Evolutionary conservation across 139 green algal genomes (phyloP).

Genomic region (Auxenochlorella pyrenoidosa): DNA sequence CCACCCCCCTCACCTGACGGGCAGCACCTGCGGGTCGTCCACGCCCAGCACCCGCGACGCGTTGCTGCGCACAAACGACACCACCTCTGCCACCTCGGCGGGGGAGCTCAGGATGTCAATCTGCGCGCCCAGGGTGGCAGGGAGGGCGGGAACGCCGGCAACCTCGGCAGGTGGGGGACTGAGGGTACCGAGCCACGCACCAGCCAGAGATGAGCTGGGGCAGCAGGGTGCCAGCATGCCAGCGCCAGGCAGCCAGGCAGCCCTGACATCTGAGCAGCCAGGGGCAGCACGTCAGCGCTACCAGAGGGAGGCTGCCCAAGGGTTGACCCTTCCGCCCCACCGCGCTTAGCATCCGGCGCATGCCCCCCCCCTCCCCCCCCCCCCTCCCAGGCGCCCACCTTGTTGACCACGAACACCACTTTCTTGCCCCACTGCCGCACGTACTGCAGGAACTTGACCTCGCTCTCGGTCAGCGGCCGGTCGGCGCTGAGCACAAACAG

Average conservation of each 20-base stretch:
- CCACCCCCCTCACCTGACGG: conserved; percentile 58
- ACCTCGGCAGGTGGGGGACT: too few species aligned
- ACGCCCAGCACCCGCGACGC: conserved; percentile 72
- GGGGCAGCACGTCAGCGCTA: too few species aligned
- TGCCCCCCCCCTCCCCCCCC: neutral
- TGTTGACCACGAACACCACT: conserved; percentile 98
- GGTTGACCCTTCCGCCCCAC: too few species aligned
- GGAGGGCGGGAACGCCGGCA: neutral
- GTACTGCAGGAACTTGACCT: conserved; percentile 92
- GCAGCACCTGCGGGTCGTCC: conserved; percentile 65
- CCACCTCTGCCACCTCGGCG: conserved; percentile 79
- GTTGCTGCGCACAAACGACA: conserved; percentile 83
- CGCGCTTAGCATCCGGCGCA: neutral
- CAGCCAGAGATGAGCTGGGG: too few species aligned
- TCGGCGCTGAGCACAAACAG: conserved; percentile 95
- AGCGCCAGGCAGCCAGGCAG: too few species aligned
- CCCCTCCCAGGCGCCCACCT: conserved; percentile 49
- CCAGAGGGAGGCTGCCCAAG: neutral
- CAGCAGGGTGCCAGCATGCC: too few species aligned
- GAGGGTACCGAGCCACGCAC: too few species aligned
- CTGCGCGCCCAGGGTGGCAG: neutral
- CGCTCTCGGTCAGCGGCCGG: conserved; percentile 92
- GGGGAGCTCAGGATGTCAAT: conserved; percentile 79
- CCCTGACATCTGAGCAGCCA: too few species aligned
- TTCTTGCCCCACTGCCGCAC: conserved; percentile 98